Base-by-base conservation (phyloP, 164 flowering plant species). In the Stephania cephalantha region DNA sequence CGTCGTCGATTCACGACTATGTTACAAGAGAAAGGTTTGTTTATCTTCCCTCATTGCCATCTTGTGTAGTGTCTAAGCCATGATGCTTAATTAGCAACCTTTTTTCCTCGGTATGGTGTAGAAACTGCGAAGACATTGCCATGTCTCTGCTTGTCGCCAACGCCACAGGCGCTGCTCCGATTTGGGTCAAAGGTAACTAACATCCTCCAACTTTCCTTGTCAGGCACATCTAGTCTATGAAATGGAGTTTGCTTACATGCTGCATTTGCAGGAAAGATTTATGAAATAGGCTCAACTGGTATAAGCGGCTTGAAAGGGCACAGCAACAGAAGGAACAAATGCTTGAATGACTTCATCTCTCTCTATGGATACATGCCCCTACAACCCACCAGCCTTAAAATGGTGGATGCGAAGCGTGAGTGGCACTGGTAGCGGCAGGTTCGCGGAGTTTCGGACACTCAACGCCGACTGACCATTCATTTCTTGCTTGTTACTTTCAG, bases 91-190 rank as follows among this genome's bases (percentile, higher is more conserved):
- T 35, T 4, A 35, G 1, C 42, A 1, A 35, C 5, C 13, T 58
- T 58, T 12, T 18, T 18, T 1, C 64, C 1, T 13, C 69, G 17
- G 42, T 77, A 45, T 25, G 61, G 30, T 76, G 61, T 82, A 84
- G 84, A 73, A 84, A 84, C 52, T 84, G 86, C 75, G 86, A 84
- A 82, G 86, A 84, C 70, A 82, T 84, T 75, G 86, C 86, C 9
- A 80, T 82, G 86, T 84, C 86, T 73, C 68, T 84, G 31, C 82
- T 82, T 71, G 84, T 84, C 71, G 86, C 86, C 65, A 84, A 84
- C 73, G 85, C 83, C 55, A 80, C 86, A 29, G 79, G 78, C 61
- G 82, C 83, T 63, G 82, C 86, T 70, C 86, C 86, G 44, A 65
- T 84, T 52, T 82, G 84, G 85, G 86, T 84, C 46, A 78, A 79